phyloP scores from a whole-genome alignment of 768 basidiomycete species.

The Leccinum incarnatum region DNA sequence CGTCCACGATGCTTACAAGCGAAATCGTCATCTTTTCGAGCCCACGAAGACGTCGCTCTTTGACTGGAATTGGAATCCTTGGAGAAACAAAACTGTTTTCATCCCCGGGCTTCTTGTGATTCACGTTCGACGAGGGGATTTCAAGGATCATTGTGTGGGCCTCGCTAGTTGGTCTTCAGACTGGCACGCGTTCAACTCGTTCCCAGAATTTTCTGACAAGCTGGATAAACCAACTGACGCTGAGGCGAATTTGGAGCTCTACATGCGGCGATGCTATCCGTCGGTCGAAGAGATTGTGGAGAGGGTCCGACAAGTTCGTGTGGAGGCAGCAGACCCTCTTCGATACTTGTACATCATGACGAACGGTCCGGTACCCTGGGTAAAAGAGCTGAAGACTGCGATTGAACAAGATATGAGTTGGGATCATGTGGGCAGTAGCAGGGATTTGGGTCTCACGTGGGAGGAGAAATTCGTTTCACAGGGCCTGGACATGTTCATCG shows the following conservation, averaged over 20 bases:
- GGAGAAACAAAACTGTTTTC: constrained; percentile 4
- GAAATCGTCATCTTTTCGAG: constrained; percentile 31
- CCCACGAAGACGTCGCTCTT: neutral
- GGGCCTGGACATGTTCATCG: constrained; percentile 51
- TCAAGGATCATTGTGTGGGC: constrained; percentile 40
- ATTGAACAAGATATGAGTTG: constrained; percentile 34
- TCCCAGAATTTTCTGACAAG: constrained; percentile 41
- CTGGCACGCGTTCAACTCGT: constrained; percentile 46
- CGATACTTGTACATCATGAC: constrained; percentile 46
- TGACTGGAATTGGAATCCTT: neutral
- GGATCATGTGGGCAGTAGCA: constrained; percentile 40
- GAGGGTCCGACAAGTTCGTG: constrained; percentile 36
- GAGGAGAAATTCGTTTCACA: constrained; percentile 46
- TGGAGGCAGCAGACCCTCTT: constrained; percentile 25
- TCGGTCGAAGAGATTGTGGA: constrained; percentile 41
- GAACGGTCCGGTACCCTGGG: constrained; percentile 43
- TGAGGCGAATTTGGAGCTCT: constrained; percentile 23
- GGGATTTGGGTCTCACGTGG: constrained; percentile 40
- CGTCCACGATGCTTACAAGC: constrained; percentile 30
- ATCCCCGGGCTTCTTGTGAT: constrained; percentile 46
- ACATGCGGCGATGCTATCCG: constrained; percentile 43
- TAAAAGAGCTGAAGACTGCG: constrained; percentile 37
- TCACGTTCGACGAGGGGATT: constrained; percentile 54
- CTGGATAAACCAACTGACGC: constrained; percentile 32
- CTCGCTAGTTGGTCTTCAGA: constrained; percentile 35